Conservation (phyloP, 2,329 filamentous ascomycete genomes). For the Xylaria sp. region DNA sequence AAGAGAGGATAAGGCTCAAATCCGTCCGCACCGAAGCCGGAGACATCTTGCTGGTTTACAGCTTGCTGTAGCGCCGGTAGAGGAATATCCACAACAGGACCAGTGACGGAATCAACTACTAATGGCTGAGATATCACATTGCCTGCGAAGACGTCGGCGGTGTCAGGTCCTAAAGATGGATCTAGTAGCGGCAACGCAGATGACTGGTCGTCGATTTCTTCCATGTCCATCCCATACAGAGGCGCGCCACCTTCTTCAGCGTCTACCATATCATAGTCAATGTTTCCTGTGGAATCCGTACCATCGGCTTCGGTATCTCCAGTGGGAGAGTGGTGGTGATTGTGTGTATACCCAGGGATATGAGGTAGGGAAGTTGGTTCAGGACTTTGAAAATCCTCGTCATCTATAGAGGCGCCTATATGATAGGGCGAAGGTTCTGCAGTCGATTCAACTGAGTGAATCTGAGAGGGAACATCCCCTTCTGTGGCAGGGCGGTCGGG, state of each 20-base stretch:
- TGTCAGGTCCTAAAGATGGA: not conserved
- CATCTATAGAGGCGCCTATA: constrained; percentile 6
- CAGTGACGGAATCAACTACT: not conserved
- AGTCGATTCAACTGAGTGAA: constrained; percentile 33
- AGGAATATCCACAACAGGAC: not conserved
- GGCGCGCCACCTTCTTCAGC: constrained; percentile 46
- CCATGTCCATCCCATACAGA: constrained; percentile 41
- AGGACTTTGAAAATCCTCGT: constrained; percentile 21
- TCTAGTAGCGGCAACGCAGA: constrained; percentile 20
- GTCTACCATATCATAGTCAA: constrained; percentile 43
- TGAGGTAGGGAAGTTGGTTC: constrained; percentile 11
- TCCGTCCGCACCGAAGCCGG: constrained; percentile 8
- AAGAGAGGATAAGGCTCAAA: constrained; percentile 47
- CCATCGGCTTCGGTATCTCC: constrained; percentile 23
- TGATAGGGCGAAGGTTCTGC: constrained; percentile 27
- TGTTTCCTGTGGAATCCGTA: constrained; percentile 30
- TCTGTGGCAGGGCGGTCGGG: constrained; percentile 42
- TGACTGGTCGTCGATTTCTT: constrained; percentile 34
- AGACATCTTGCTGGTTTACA: constrained; percentile 25
- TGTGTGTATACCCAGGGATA: constrained; percentile 17
- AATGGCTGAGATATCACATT: not conserved
- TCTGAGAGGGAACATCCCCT: constrained; percentile 40
- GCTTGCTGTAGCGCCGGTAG: constrained; percentile 10
- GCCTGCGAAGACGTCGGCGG: not conserved
- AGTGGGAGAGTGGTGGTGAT: constrained; percentile 13